Percentiles rank a stretch among this genome's conserved stretches.
Evolutionary conservation across 345 rosid genomes (phyloP).

Genomic region (Hibiscus syriacus): DNA sequence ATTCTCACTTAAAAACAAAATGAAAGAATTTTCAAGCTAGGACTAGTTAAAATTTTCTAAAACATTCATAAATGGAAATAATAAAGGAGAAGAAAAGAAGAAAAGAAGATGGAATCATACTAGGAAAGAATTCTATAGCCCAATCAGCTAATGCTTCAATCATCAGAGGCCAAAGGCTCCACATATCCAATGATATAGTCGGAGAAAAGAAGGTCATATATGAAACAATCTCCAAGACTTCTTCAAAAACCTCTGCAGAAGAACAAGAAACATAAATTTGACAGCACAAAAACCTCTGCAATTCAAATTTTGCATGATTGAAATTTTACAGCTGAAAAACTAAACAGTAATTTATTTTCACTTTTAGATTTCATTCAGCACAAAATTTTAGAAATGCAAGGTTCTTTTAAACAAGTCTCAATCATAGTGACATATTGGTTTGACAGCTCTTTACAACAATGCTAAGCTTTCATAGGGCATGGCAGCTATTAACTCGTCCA

Average conservation of each 20-base stretch:
- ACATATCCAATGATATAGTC: slow-evolving; percentile 81
- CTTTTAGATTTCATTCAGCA: too few relatives aligned
- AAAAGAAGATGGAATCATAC: slow-evolving; percentile 24
- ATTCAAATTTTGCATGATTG: not conserved
- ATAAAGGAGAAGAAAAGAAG: not conserved
- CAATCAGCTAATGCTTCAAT: slow-evolving; percentile 88
- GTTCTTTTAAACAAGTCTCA: not conserved
- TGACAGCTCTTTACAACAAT: not conserved
- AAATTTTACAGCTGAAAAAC: not conserved
- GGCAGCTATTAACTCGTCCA: not conserved
- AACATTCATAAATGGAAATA: not conserved
- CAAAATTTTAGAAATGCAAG: too few relatives aligned
- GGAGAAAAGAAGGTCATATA: slow-evolving; percentile 98
- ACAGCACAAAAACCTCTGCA: not conserved
- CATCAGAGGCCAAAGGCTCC: slow-evolving; percentile 99
- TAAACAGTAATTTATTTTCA: not conserved
- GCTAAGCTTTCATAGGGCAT: not conserved
- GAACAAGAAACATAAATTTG: not conserved
- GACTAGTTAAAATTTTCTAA: not conserved
- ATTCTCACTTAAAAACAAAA: not conserved
- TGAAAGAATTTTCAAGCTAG: not conserved
- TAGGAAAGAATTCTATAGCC: slow-evolving; percentile 97
- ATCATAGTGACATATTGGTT: not conserved
- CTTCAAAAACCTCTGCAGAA: slow-evolving; percentile 95
- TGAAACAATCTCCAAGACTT: slow-evolving; percentile 96